Base-by-base conservation (phyloP, 2,329 filamentous ascomycete species). In the Acrocalymma vagum region DNA sequence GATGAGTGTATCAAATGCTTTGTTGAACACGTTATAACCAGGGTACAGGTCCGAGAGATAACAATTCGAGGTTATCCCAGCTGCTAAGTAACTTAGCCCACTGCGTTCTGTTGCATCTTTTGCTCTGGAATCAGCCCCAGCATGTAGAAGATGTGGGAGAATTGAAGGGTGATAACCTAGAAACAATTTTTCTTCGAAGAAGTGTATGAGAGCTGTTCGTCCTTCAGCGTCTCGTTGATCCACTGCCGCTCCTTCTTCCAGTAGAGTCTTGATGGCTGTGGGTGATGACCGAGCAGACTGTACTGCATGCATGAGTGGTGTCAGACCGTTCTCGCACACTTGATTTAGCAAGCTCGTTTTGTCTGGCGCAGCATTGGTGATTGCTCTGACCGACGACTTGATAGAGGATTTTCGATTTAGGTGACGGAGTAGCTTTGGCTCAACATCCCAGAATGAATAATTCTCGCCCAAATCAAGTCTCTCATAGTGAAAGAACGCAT, bases 21-120 rank as follows among this genome's bases (percentile, higher is more conserved):
- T 37, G 8, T 37, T 37, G 25, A 29, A 37, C 2, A 18, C 20
- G 24, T 37, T 37, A 27, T 11, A 37, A 4, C 34, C 34, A 10
- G 34, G 25, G 8, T 29, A 37, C 9, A 37, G 18, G 13, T 15
- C 29, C 25, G 18, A 37, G 28, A 15, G 25, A n/a, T n/a, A 29
- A 22, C 24, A 37, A 9, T 15, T 37, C 18, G 2, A 25, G 34
- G n/a, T n/a, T n/a, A n/a, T n/a, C n/a, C n/a, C n/a, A n/a, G n/a
- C n/a, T 23, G 17, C 25, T 27, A 25, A 37, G n/a, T 29, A 37
- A 4, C 29, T n/a, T n/a, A 37, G 14, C 3, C 16, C 25, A 13
- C 25, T 29, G 14, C 24, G 34, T 20, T 27, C 34, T n/a, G 34
- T 21, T 23, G 11, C 8, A 11, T 37, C 34, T 7, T 9, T 15